These are phyloP conservation scores for Sphagnum magellanicum DNA, from an alignment of 228 moss, liverwort and hornwort species.

Conservation along the genomic window DNA sequence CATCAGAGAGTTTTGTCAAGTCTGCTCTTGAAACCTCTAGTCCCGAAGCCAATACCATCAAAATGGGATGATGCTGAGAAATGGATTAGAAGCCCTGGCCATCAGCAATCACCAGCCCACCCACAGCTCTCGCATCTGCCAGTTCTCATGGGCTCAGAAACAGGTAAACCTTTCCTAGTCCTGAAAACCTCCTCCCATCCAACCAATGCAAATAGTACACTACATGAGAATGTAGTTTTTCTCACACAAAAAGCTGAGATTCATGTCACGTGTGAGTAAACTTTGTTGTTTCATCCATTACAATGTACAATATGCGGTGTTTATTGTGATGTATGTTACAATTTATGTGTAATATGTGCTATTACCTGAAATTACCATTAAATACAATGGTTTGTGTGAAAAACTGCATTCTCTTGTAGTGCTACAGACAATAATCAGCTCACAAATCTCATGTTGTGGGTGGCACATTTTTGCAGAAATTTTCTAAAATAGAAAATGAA, in stretches of 20 bases:
- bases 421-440: neutral
- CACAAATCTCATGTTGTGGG: neutral
- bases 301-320: no score
- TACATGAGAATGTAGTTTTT: no score
- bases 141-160: neutral
- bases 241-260: no score
- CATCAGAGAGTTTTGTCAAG: constrained; percentile 51
- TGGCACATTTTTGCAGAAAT: neutral
- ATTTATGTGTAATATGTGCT: no score
- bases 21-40: constrained; percentile 38
- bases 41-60: constrained; percentile 57
- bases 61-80: constrained; percentile 99
- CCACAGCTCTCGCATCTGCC: constrained; percentile 26
- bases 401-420: neutral
- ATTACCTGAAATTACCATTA: no score
- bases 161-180: no score
- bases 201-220: no score
- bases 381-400: neutral
- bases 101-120: constrained; percentile 26
- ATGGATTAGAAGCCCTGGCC: constrained; percentile 72
- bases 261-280: no score
- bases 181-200: no score
- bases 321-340: no score
- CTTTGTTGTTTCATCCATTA: no score
- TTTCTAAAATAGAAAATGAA: neutral